Base-by-base conservation (phyloP, 1,284 basidiomycete genomes). In the Boletus holoroseus region DNA sequence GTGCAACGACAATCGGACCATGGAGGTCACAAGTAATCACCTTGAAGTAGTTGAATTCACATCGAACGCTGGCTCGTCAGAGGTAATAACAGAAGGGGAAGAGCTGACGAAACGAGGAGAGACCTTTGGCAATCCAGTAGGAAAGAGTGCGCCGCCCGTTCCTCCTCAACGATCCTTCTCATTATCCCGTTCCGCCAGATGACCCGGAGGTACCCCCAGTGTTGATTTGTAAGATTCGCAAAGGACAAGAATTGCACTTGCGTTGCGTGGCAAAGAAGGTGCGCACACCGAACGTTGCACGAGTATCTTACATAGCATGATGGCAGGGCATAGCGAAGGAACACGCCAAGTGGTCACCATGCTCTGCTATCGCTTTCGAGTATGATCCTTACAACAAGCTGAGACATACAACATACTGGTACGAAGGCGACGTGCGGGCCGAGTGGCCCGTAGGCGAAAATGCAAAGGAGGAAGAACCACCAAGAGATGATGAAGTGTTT, bases 341-440 rank as follows among this genome's bases (percentile, higher is more conserved):
- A 67, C 96, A 99, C 66, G 94, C 96, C 7, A 99, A 99, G 73
- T 99, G 95, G 94, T 96, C 93, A 0, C 95, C 96, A 12, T 90
- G 94, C 51, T 90, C 93, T 1, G 94, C 96, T 2, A 85, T 99
- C 18, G 85, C 88, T 2, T 99, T 96, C 62, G 96, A 99, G 72
- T 99, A 99, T 63, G 96, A 99, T 70, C 96, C 96, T 12, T 82
- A 98, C 74, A 99, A 99, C 75, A 91, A 92, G 67, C 76, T 99
- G 28, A 82, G 93, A 51, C 96, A 99, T 71, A 99, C 96, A 2
- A 85, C 90, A 3, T 85, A 96, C 69, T 99, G 96, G 96, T 94
- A 81, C 67, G 96, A 99, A 73, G 78, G 76, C 32, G 86, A 93
- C 62, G 74, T 78, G 58, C 79, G 79, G 38, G 75, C 67, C 0